These are phyloP conservation scores for Mortierella claussenii DNA, from an alignment of 192 early-diverging fungal species.

Conservation along the genomic window DNA sequence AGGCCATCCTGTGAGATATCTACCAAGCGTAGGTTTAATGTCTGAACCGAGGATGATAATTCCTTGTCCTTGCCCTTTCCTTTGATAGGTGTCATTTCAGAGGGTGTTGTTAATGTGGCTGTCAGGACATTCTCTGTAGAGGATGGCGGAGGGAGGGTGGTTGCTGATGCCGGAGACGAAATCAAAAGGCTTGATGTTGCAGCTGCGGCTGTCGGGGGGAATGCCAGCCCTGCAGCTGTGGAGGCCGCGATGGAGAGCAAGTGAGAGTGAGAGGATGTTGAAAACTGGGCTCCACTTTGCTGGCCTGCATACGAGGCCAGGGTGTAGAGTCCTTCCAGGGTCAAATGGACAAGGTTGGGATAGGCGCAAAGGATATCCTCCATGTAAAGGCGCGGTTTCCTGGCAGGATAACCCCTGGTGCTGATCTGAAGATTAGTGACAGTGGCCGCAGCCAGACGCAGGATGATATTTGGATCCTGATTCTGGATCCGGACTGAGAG, in stretches of 20 bases:
- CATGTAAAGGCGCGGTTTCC: conserved; percentile 27
- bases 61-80: conserved; percentile 22
- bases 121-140: background rate
- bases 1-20: conserved; percentile 41
- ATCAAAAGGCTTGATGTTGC: conserved; percentile 4
- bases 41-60: conserved; percentile 6
- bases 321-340: conserved; percentile 30
- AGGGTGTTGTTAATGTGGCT: background rate
- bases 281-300: background rate
- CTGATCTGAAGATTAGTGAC: conserved; percentile 29
- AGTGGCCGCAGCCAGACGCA: conserved; percentile 13
- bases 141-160: background rate
- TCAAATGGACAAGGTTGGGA: conserved; percentile 25
- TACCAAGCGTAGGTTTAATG: conserved; percentile 32
- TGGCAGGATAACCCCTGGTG: conserved; percentile 25
- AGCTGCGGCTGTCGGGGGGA: background rate
- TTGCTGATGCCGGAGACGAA: background rate
- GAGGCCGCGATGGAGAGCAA: background rate
- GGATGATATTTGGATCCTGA: conserved; percentile 31
- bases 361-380: conserved; percentile 39
- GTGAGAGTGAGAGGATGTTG: background rate
- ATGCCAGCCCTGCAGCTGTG: background rate
- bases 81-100: background rate
- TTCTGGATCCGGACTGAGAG: conserved; percentile 36
- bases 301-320: conserved; percentile 13